A percentile compares a stretch with the other conserved stretches of the same genome.
Conservation (phyloP, 2,329 filamentous ascomycete species). For the Cladosporium oxysporum region DNA sequence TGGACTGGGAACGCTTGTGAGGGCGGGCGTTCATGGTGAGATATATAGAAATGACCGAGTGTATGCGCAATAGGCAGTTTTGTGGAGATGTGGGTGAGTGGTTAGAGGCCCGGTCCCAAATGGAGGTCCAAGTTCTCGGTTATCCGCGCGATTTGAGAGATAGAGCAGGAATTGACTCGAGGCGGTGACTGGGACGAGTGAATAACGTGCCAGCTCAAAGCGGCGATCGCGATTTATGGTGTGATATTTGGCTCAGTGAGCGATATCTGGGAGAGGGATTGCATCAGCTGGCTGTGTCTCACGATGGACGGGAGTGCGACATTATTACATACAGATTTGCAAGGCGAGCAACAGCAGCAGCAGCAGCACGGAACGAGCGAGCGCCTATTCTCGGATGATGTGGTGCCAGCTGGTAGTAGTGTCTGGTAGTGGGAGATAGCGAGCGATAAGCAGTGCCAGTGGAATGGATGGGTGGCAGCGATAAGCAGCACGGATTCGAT, state of each 20-base stretch:
- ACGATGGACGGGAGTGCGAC: conserved; percentile 15
- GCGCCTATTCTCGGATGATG: conserved; percentile 15
- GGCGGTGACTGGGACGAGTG: conserved; percentile 15
- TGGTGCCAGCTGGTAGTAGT: conserved; percentile 1
- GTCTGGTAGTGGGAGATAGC: conserved; percentile 11
- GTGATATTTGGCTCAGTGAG: conserved; percentile 7
- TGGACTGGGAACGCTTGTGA: conserved; percentile 16
- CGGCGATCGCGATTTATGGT: conserved; percentile 14
- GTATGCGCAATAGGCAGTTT: neutral
- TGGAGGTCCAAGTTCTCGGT: conserved; percentile 17
- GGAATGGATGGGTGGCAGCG: neutral
- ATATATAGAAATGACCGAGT: conserved; percentile 6
- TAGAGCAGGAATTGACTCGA: conserved; percentile 10
- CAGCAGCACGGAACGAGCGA: conserved; percentile 1
- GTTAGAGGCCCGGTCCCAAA: conserved; percentile 5
- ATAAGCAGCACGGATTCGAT: neutral
- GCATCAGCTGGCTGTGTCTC: conserved; percentile 15
- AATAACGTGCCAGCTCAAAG: neutral
- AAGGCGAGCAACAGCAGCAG: neutral
- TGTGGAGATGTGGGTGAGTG: conserved; percentile 9
- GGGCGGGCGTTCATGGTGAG: conserved; percentile 18
- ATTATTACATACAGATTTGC: conserved; percentile 11
- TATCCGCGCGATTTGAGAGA: conserved; percentile 19
- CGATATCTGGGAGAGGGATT: conserved; percentile 10
- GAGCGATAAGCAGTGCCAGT: conserved; percentile 10